phyloP scores from a whole-genome alignment of 139 green algal genomes.

The Chara braunii region DNA sequence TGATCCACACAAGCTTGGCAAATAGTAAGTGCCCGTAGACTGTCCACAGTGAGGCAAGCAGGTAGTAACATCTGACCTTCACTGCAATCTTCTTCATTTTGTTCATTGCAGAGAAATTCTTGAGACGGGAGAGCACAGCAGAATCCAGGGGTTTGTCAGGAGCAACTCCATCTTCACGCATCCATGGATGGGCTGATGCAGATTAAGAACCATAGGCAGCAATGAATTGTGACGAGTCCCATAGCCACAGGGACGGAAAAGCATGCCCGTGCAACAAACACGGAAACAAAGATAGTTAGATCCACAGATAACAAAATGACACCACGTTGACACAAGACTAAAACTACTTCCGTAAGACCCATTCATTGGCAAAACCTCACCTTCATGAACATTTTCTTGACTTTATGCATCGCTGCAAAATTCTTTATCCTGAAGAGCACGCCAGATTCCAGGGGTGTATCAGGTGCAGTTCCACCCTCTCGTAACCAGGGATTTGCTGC shows the following conservation, averaged over 20 bases:
- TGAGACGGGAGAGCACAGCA: slow-evolving; percentile 74
- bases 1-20: no score
- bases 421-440: slow-evolving; percentile 77
- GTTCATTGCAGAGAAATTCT: slow-evolving; percentile 88
- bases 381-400: slow-evolving; percentile 88
- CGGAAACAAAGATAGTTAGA: no score
- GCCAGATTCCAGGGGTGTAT: slow-evolving; percentile 65
- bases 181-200: slow-evolving; percentile 74
- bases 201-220: background rate
- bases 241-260: no score
- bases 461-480: slow-evolving; percentile 65
- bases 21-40: no score
- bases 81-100: slow-evolving; percentile 94
- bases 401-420: slow-evolving; percentile 87
- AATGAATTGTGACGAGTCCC: no score
- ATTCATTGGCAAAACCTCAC: no score
- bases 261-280: no score
- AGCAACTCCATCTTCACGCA: slow-evolving; percentile 71
- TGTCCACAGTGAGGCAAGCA: no score
- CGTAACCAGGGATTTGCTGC: slow-evolving; percentile 82
- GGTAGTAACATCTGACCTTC: slow-evolving; percentile 26
- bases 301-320: no score
- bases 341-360: no score
- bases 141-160: slow-evolving; percentile 65
- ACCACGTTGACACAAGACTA: no score